Percentiles rank a stretch among this genome's conserved stretches.
These are phyloP conservation scores for Dendrobium catenatum DNA, from an alignment of 106 monocot species.

Conservation along the genomic window DNA sequence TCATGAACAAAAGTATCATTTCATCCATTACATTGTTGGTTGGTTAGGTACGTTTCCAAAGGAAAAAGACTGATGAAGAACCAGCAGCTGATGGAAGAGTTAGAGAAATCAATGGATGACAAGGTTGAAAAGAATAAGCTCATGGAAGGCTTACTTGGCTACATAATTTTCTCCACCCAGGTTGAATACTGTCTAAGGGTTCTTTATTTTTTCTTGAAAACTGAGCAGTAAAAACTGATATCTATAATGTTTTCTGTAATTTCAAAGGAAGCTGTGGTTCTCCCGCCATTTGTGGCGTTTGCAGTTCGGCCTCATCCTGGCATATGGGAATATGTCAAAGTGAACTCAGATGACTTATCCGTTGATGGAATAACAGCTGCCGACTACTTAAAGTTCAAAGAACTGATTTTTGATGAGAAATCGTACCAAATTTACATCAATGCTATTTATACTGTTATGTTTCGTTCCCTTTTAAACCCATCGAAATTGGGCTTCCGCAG, in stretches of 20 bases:
- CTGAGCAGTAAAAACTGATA: background rate
- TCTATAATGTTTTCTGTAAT: conserved; percentile 10
- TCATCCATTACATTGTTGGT: background rate
- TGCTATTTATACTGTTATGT: background rate
- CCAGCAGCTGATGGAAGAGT: conserved; percentile 66
- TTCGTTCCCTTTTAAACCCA: background rate
- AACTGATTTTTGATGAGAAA: conserved; percentile 61
- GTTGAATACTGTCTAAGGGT: conserved; percentile 15
- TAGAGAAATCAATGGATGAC: conserved; percentile 84
- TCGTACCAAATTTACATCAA: conserved; percentile 35
- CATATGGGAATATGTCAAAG: conserved; percentile 90
- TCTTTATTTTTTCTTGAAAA: background rate
- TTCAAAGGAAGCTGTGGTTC: conserved; percentile 62
- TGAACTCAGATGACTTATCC: conserved; percentile 59
- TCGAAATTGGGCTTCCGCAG: conserved; percentile 22
- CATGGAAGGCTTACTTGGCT: conserved; percentile 91
- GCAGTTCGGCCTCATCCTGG: conserved; percentile 81
- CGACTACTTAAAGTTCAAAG: conserved; percentile 84
- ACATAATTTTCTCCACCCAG: conserved; percentile 88
- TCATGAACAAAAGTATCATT: background rate
- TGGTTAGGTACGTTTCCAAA: conserved; percentile 11
- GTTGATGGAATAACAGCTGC: conserved; percentile 64
- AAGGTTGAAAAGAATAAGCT: conserved; percentile 68
- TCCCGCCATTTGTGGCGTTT: conserved; percentile 73
- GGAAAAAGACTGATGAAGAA: conserved; percentile 85